phyloP scores from a whole-genome alignment of 2,329 filamentous ascomycete genomes.

The Fusarium tjaetaba region DNA sequence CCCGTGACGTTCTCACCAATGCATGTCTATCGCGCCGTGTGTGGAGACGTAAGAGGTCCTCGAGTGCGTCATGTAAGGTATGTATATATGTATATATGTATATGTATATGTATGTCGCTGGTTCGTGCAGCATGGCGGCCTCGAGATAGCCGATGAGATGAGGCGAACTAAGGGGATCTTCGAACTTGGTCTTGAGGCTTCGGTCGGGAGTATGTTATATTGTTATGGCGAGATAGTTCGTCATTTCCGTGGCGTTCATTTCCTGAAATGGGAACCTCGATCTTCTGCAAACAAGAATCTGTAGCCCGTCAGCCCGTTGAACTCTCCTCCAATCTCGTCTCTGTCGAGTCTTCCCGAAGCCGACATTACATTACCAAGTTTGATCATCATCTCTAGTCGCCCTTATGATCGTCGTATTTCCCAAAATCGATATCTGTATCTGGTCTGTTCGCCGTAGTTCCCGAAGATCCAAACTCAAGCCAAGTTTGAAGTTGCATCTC shows the following conservation, averaged over 20 bases:
- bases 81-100: background rate
- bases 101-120: background rate
- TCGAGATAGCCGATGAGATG: background rate
- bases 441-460: background rate
- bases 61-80: background rate
- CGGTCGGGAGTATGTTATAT: background rate
- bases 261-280: background rate
- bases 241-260: background rate
- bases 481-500: background rate
- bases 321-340: constrained; percentile 18
- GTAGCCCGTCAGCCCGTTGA: constrained; percentile 19
- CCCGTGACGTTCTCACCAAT: background rate
- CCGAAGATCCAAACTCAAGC: background rate
- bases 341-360: constrained; percentile 18
- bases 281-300: constrained; percentile 27
- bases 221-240: background rate
- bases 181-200: background rate
- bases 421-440: background rate
- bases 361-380: background rate
- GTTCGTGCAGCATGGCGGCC: background rate
- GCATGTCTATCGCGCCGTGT: background rate
- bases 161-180: background rate
- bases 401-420: background rate
- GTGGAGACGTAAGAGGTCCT: background rate
- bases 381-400: background rate